phyloP scores from a whole-genome alignment of 2,329 filamentous ascomycete genomes.

The Didymellaceae sp. region DNA sequence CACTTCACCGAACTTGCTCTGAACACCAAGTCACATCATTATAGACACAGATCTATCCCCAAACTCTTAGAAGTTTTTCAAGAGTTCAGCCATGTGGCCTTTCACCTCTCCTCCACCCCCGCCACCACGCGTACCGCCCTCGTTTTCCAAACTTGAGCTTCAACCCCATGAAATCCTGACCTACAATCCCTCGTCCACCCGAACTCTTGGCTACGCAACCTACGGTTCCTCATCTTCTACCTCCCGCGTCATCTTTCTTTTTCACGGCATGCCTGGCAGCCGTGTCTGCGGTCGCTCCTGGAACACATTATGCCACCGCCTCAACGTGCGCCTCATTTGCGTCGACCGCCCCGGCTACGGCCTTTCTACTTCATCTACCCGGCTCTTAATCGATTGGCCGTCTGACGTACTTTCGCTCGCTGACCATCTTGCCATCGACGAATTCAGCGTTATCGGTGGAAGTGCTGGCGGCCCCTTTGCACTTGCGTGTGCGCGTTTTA shows the following conservation, averaged over 20 bases:
- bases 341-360: not conserved
- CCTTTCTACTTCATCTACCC: not conserved
- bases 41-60: not conserved
- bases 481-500: not conserved
- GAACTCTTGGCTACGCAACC: not conserved
- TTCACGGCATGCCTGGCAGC: not conserved
- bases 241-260: not conserved
- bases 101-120: not conserved
- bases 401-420: not conserved
- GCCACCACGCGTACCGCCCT: not conserved
- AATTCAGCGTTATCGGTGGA: not conserved
- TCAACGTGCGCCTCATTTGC: not conserved
- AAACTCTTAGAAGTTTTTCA: too few species aligned
- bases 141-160: not conserved
- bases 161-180: not conserved
- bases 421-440: not conserved
- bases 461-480: not conserved
- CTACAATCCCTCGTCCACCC: not conserved
- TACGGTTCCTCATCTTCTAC: not conserved
- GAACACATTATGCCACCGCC: not conserved
- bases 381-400: not conserved
- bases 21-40: too few species aligned
- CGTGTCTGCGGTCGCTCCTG: not conserved
- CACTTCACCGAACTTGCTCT: too few species aligned
- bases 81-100: not conserved